A percentile compares a stretch with the other conserved stretches of the same genome.
Conservation (phyloP, 2,329 filamentous ascomycete species). For the Diaporthe citri region DNA sequence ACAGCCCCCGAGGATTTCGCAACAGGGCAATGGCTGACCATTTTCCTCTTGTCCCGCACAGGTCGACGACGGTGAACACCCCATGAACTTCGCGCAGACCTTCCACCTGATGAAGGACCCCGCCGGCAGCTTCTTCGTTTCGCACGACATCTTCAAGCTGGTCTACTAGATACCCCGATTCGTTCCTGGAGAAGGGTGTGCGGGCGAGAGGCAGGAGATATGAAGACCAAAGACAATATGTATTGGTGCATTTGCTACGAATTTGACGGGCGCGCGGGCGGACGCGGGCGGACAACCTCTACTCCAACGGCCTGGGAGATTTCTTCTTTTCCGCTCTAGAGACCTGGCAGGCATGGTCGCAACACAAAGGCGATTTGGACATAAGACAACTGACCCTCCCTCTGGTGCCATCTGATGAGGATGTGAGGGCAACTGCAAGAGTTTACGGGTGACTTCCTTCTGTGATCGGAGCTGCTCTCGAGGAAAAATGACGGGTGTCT, state of each 20-base stretch:
- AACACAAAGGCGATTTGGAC: conserved; percentile 17
- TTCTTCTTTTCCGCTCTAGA: conserved; percentile 12
- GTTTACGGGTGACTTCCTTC: background rate
- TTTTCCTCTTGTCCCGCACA: conserved; percentile 56
- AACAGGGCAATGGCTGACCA: conserved; percentile 19
- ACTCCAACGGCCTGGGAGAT: background rate
- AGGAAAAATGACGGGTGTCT: background rate
- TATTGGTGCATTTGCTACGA: conserved; percentile 19
- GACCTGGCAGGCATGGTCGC: conserved; percentile 9
- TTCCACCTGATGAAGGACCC: conserved; percentile 76
- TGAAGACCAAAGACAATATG: conserved; percentile 3
- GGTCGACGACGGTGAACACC: conserved; percentile 76
- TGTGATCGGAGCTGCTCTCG: background rate
- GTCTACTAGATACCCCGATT: conserved; percentile 61
- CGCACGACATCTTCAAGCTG: conserved; percentile 81
- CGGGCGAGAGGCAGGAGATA: background rate
- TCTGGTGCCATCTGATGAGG: background rate
- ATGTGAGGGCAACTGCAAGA: background rate
- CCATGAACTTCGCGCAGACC: conserved; percentile 79
- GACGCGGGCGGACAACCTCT: background rate
- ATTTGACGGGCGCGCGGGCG: conserved; percentile 1
- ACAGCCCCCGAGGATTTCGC: background rate
- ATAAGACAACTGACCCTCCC: conserved; percentile 16
- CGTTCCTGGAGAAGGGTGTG: background rate
- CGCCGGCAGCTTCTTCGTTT: conserved; percentile 74